Evolutionary conservation across 495 filamentous ascomycete species (phyloP), one percentile per base, ranked within the genome.

Genomic region (Penicillium taxi): DNA sequence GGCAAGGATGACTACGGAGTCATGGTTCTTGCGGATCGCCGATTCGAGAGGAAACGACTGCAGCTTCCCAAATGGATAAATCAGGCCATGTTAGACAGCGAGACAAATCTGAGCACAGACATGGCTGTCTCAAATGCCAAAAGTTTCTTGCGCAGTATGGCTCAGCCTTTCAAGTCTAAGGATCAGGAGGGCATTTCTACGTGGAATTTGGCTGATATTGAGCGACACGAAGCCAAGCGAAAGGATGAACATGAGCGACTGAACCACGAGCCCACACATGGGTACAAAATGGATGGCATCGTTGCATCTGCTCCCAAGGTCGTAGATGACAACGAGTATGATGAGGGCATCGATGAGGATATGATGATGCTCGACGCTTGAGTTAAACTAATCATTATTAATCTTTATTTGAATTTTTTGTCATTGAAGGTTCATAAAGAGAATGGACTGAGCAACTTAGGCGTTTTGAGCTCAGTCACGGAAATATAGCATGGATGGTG

Each of bases 1-100:
- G 93, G 91, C 22, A 98, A 98, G 59, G 91, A 96, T 55, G 91
- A 99, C 56, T 99, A 99, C 63, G 93, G 93, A 2, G 81, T 96
- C 59, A 99, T 99, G 91, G 88, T 99, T 9, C 64, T 99, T 12
- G 93, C 93, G 11, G 93, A 99, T 59, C 74, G 82, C 8, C 75
- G 93, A 5, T 99, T 96, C 64, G 75, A 81, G 55, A 83, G 84
- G 65, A 96, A 96, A 61, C 74, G 90, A 18, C 69, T 52, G 9
- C 93, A 99, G 61, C 70, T 99, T 32, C 93, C 93, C 1, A 94
- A 94, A 55, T 99, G 93, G 93, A 99, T 99, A 58, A 84, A 81
- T 48, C 83, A 91, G 52, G 87, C 83, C 1, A 66, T 99, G 52
- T 56, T 82, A 13, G 88, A 94, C 12, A 77, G 77, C 28, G 86